Evolutionary conservation across 2,329 filamentous ascomycete species (phyloP).

Genomic region (Orbilia oligospora): DNA sequence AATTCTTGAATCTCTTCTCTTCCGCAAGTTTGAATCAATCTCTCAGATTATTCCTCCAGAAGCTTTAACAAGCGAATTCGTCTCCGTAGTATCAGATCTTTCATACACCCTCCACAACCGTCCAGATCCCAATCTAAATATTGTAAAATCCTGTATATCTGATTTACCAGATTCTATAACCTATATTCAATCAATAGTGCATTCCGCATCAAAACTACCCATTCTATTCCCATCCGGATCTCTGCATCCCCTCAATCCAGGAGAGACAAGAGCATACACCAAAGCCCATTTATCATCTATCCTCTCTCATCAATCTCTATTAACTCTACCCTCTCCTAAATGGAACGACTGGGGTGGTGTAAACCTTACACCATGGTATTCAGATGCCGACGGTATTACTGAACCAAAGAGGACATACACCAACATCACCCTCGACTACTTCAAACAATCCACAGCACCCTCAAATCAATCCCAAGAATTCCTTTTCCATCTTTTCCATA

Average conservation of each 20-base stretch:
- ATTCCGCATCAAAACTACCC: slow-evolving; percentile 21
- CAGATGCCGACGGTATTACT: slow-evolving; percentile 35
- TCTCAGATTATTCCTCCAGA: slow-evolving; percentile 12
- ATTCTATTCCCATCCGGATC: slow-evolving; percentile 27
- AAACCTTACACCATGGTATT: slow-evolving; percentile 53
- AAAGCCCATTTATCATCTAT: slow-evolving; percentile 21
- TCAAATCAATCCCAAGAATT: slow-evolving; percentile 26
- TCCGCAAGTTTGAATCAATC: slow-evolving; percentile 18
- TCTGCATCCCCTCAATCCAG: slow-evolving; percentile 7
- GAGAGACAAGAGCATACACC: slow-evolving; percentile 34
- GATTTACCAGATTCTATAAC: neutral
- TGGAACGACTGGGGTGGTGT: slow-evolving; percentile 59
- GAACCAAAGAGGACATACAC: slow-evolving; percentile 52
- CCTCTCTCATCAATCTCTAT: slow-evolving; percentile 37
- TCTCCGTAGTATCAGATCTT: slow-evolving; percentile 45
- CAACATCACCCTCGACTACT: slow-evolving; percentile 35
- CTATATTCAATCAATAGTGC: slow-evolving; percentile 29
- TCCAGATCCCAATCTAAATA: slow-evolving; percentile 47
- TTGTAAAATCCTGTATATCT: slow-evolving; percentile 33
- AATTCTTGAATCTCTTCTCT: slow-evolving; percentile 43
- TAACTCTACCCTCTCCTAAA: slow-evolving; percentile 32
- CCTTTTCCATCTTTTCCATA: slow-evolving; percentile 28
- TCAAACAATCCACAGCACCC: neutral
- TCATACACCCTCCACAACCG: slow-evolving; percentile 45
- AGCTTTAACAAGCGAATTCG: slow-evolving; percentile 11